phyloP scores from a whole-genome alignment of 805 yeast species.

The Sugiyamaella chiloensis region DNA sequence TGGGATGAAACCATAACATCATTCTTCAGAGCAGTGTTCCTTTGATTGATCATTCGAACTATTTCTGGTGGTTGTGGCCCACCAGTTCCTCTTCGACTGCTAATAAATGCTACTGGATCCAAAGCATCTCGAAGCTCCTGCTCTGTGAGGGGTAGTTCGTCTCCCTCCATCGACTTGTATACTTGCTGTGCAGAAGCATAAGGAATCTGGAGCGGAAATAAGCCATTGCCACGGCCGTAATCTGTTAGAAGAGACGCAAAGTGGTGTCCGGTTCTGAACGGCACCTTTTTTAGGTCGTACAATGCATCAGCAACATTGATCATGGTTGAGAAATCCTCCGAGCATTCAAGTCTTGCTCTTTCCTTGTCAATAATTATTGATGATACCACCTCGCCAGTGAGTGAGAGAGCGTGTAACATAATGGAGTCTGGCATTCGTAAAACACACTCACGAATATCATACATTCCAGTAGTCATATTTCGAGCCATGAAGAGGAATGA shows the following conservation, averaged over 20 bases:
- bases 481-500: conserved; percentile 4
- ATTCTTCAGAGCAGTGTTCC: background rate
- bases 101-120: conserved; percentile 8
- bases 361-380: conserved; percentile 7
- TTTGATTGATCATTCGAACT: conserved; percentile 3
- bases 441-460: conserved; percentile 9
- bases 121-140: conserved; percentile 8
- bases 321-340: conserved; percentile 16
- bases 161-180: background rate
- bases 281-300: conserved; percentile 12
- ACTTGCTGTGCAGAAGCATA: background rate
- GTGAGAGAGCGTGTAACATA: conserved; percentile 7
- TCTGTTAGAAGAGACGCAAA: conserved; percentile 3
- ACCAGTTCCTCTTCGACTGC: too few species aligned
- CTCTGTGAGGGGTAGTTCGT: conserved; percentile 8
- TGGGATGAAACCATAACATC: background rate
- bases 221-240: background rate
- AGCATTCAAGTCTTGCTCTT: conserved; percentile 12
- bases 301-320: conserved; percentile 12
- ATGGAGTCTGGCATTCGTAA: conserved; percentile 7
- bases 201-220: background rate
- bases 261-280: conserved; percentile 9
- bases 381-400: conserved; percentile 9
- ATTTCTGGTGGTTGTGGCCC: too few species aligned
- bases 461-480: conserved; percentile 15